Conservation (phyloP, 805 yeast genomes). For the Candida pseudofarinosa region DNA sequence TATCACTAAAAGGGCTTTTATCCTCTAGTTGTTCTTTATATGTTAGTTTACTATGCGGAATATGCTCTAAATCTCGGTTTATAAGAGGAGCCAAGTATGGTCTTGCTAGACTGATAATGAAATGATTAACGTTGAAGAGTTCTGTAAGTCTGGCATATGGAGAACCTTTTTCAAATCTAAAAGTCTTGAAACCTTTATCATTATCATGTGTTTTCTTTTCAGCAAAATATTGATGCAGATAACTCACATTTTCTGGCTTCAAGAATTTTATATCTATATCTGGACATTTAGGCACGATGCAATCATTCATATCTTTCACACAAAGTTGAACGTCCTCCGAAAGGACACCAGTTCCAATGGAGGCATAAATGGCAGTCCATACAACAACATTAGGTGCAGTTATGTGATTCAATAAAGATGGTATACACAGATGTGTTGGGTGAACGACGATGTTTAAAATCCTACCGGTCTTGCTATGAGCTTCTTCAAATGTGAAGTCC, state of each 20-base stretch:
- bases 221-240: constrained; percentile 40
- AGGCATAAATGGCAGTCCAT: constrained; percentile 86
- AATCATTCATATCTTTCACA: constrained; percentile 60
- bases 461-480: constrained; percentile 72
- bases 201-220: constrained; percentile 4
- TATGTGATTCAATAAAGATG: constrained; percentile 76
- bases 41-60: constrained; percentile 28
- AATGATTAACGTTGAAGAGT: constrained; percentile 91
- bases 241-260: constrained; percentile 43
- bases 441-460: constrained; percentile 81
- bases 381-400: constrained; percentile 91
- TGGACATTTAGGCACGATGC: constrained; percentile 47
- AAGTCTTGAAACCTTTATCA: constrained; percentile 11
- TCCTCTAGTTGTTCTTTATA: constrained; percentile 12
- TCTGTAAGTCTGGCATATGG: constrained; percentile 90
- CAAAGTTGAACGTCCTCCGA: constrained; percentile 52
- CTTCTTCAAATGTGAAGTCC: constrained; percentile 89
- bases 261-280: constrained; percentile 41
- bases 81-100: constrained; percentile 91
- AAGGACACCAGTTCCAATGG: constrained; percentile 69
- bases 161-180: constrained; percentile 28
- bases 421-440: constrained; percentile 68
- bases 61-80: constrained; percentile 74
- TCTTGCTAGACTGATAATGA: constrained; percentile 84
- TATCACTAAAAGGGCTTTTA: constrained; percentile 5